A percentile compares a stretch with the other conserved stretches of the same genome.
phyloP scores from a whole-genome alignment of 108 stramenopile species.

The Fistulifera solaris region DNA sequence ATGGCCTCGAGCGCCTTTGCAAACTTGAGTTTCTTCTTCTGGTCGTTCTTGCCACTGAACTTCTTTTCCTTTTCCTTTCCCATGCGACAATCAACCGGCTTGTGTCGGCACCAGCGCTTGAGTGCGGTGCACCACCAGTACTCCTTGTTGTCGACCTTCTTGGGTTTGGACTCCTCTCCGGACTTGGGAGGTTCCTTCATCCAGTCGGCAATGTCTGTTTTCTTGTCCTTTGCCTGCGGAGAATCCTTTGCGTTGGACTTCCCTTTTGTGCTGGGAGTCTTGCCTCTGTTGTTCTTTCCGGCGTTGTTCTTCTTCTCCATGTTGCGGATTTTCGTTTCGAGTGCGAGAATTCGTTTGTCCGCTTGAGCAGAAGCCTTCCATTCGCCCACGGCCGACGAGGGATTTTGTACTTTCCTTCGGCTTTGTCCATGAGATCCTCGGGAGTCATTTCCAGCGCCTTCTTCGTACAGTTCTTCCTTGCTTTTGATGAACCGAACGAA shows the following conservation, averaged over 20 bases:
- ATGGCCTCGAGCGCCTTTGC: neutral
- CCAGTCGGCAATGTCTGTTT: neutral
- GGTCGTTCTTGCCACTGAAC: neutral
- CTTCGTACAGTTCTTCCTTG: conserved; percentile 17
- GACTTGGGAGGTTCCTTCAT: neutral
- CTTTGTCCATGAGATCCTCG: conserved; percentile 1
- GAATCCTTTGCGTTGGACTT: neutral
- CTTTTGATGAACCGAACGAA: conserved; percentile 20
- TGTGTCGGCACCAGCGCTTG: neutral
- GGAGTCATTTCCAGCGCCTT: conserved; percentile 14
- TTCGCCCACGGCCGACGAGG: neutral
- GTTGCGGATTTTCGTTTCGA: conserved; percentile 7
- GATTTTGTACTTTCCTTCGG: conserved; percentile 1
- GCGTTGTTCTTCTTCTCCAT: neutral
- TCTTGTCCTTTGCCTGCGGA: neutral
- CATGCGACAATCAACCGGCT: neutral
- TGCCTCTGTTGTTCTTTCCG: neutral
- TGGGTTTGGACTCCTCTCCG: neutral
- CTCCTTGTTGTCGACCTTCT: neutral
- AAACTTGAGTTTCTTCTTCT: neutral
- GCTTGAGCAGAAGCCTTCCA: conserved; percentile 4
- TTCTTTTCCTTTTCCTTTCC: neutral
- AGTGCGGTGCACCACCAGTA: neutral
- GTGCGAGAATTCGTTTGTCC: conserved; percentile 22
- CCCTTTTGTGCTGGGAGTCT: neutral